Base-by-base conservation (phyloP, 768 basidiomycete genomes). In the Calocybe indica region DNA sequence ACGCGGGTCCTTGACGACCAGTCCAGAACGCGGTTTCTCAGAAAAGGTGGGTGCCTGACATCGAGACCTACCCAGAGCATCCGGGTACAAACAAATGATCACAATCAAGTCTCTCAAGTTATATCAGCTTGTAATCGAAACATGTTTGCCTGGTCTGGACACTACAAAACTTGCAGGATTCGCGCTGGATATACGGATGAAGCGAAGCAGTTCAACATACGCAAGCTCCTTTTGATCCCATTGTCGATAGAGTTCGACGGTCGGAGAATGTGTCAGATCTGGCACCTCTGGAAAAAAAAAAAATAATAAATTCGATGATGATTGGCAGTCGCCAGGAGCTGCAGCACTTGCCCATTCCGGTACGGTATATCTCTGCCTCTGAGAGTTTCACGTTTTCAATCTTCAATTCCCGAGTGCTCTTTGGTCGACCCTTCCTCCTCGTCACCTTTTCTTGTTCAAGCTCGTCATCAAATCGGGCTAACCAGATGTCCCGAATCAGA, bases 221-320 rank as follows among this genome's bases (percentile, higher is more conserved):
- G 84, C 78, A 4, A 79, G 66, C 55, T 89, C 86, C 50, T 77
- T 80, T 54, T 86, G 82, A 56, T 91, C 86, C 90, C 90, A 92
- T 49, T 68, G 66, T 36, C 85, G 76, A 61, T 90, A 88, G 3
- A 91, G 68, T 29, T 75, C 74, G 35, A 88, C 83, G 11, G 78
- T 92, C 7, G 71, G 62, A n/a, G 69, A 62, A 53, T 92, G 80
- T 0, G 88, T 91, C 28, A 92, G 72, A 63, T 92, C 90, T 6
- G 81, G 76, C 32, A 92, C 73, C 69, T 92, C 90, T 92, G 59
- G 41, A 40, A 48, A 36, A 33, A 35, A 33, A 47, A 50, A 34
- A 40, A 48, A 36, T 31, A 35, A 33, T 46, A 50, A 34, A 30
- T 43, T 41, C 42, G 34, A 39, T 12, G 22, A 22, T 22, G 22